Evolutionary conservation across 1,284 basidiomycete species (phyloP).

Genomic region (Trichosporon ovoides): DNA sequence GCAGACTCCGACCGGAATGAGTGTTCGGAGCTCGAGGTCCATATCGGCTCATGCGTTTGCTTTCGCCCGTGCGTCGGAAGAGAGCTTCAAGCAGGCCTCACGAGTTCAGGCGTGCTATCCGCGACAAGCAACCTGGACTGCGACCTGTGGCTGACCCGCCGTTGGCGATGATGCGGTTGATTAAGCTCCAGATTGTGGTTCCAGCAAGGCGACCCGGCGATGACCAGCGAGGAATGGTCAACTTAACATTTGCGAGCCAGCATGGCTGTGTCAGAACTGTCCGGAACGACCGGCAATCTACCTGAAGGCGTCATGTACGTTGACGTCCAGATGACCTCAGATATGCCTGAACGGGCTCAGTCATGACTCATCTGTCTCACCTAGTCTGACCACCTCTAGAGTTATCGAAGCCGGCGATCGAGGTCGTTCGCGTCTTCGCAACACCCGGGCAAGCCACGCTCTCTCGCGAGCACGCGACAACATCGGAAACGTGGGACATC

Average conservation of each 20-base stretch:
- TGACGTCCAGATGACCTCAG: not conserved
- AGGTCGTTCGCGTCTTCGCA: not conserved
- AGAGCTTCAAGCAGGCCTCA: too few species aligned
- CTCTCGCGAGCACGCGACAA: too few species aligned
- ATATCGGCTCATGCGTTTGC: too few species aligned
- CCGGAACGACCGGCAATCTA: not conserved
- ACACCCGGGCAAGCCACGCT: too few species aligned
- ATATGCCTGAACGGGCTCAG: too few species aligned
- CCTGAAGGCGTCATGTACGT: not conserved
- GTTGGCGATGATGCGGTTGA: not conserved
- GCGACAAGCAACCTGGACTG: too few species aligned
- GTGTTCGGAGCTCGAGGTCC: too few species aligned
- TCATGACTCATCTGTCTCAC: not conserved
- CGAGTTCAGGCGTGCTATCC: too few species aligned
- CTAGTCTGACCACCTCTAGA: not conserved
- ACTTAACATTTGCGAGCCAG: not conserved
- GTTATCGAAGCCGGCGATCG: not conserved
- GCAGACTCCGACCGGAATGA: too few species aligned
- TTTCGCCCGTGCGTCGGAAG: too few species aligned
- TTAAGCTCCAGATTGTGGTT: not conserved
- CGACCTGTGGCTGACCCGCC: too few species aligned
- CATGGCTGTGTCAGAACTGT: not conserved
- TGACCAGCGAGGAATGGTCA: not conserved
- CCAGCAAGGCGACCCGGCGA: not conserved
- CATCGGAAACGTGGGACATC: too few species aligned